phyloP scores from a whole-genome alignment of 192 early-diverging fungal genomes.

The Coemansia sp. region DNA sequence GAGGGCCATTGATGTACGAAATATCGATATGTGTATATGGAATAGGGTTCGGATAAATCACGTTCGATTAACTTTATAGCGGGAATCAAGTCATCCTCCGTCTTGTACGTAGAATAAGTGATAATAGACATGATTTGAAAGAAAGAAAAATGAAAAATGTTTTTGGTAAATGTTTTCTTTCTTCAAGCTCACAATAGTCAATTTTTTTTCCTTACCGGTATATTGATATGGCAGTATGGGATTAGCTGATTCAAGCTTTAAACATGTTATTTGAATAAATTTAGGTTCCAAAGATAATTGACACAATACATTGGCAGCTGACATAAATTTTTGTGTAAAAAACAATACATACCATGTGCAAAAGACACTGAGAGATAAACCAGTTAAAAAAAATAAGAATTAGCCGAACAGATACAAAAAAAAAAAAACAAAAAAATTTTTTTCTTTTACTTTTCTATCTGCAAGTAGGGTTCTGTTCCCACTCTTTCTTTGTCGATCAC shows the following conservation, averaged over 20 bases:
- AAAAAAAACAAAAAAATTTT: too few species aligned
- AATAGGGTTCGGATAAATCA: conserved; percentile 97
- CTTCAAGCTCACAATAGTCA: not conserved
- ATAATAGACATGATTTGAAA: conserved; percentile 6
- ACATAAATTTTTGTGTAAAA: too few species aligned
- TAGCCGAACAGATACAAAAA: too few species aligned
- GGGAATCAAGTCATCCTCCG: conserved; percentile 75
- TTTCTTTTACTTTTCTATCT: not conserved
- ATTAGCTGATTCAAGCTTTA: too few species aligned
- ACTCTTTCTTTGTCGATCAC: not conserved
- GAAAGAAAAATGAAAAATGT: not conserved
- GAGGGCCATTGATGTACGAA: conserved; percentile 93
- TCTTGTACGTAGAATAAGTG: conserved; percentile 66
- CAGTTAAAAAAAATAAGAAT: too few species aligned
- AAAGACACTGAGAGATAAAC: too few species aligned
- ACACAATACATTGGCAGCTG: too few species aligned
- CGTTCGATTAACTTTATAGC: conserved; percentile 86
- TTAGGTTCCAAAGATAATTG: too few species aligned
- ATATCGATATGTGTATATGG: conserved; percentile 96
- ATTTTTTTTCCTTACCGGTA: too few species aligned
- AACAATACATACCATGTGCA: too few species aligned
- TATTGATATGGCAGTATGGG: too few species aligned
- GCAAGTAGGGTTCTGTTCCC: not conserved
- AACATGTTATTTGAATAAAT: too few species aligned
- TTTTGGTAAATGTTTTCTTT: not conserved